Evolutionary conservation across 2,329 filamentous ascomycete species (phyloP), one percentile per base, ranked within the genome.

Genomic region (Whalleya microplaca): DNA sequence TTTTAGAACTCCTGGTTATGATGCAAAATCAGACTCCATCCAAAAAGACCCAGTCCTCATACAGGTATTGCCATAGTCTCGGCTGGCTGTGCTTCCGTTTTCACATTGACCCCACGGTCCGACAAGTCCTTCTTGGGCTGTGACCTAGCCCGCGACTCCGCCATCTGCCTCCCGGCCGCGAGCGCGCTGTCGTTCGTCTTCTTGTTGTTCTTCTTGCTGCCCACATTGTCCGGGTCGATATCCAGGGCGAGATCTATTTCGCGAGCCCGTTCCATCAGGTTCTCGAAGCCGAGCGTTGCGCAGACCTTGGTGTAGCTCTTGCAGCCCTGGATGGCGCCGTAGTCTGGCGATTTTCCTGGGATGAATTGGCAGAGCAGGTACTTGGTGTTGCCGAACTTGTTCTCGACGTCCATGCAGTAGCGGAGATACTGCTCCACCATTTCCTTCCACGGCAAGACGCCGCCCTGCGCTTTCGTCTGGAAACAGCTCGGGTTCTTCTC

Each of bases 401-500:
- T 98, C 70, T 94, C 87, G 12, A 92, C 85, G 53, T 90, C 85
- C 66, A 99, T 79, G 27, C 87, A 83, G 29, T 82, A 83, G 59
- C 83, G 82, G 62, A 98, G 71, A 71, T 96, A 98, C 61, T 87
- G 82, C 61, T 85, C 82, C 2, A 90, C 90, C 1, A 96, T 87
- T 48, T 94, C 87, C 57, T 81, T 77, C 94, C 94, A 98, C 1
- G 83, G 78, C 0, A 85, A 82, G 32, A 87, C 70, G 1, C 91
- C 92, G 10, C 92, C 92, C 41, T 91, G 84, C 1, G 80, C 83
- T 40, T 83, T 75, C 1, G 82, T 72, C 41, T 90, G 84, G 78
- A 99, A 99, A 68, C 90, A 93, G 63, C 91, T 96, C 2, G 92
- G 85, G 70, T 99, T 99, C 62, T 88, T 85, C 78, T 99, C 95